Evolutionary conservation across 148 eudicot species (phyloP).

Genomic region (Diospyros lotus): DNA sequence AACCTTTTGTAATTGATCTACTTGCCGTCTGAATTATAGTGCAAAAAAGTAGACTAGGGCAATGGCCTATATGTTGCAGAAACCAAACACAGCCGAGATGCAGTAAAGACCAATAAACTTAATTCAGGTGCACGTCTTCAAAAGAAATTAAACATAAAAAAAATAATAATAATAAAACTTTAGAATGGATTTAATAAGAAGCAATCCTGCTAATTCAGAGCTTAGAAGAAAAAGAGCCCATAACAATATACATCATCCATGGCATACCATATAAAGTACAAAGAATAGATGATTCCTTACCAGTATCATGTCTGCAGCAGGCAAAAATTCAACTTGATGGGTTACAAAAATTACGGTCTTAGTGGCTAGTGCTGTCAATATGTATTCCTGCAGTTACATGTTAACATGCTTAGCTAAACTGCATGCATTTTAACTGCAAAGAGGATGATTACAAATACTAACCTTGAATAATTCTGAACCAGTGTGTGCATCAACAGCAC

Average conservation of each 20-base stretch:
- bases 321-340: conserved; percentile 96
- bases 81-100: neutral
- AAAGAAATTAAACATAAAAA: neutral
- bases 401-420: conserved; percentile 22
- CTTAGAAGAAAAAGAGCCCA: neutral
- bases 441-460: conserved; percentile 9
- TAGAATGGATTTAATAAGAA: neutral
- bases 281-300: conserved; percentile 32
- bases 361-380: conserved; percentile 62
- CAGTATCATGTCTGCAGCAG: conserved; percentile 86
- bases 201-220: conserved; percentile 4
- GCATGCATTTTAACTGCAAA: conserved; percentile 10
- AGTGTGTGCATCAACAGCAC: conserved; percentile 98
- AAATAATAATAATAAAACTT: neutral
- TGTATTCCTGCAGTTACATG: conserved; percentile 64
- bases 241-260: neutral
- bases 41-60: neutral
- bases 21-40: neutral
- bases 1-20: neutral
- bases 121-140: neutral
- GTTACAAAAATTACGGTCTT: conserved; percentile 89
- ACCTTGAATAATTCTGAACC: conserved; percentile 84
- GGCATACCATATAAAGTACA: neutral
- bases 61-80: neutral
- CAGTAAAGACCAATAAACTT: neutral